Evolutionary conservation across 352 stramenopile genomes (phyloP).

Genomic region (Globisporangium uncinulatum): DNA sequence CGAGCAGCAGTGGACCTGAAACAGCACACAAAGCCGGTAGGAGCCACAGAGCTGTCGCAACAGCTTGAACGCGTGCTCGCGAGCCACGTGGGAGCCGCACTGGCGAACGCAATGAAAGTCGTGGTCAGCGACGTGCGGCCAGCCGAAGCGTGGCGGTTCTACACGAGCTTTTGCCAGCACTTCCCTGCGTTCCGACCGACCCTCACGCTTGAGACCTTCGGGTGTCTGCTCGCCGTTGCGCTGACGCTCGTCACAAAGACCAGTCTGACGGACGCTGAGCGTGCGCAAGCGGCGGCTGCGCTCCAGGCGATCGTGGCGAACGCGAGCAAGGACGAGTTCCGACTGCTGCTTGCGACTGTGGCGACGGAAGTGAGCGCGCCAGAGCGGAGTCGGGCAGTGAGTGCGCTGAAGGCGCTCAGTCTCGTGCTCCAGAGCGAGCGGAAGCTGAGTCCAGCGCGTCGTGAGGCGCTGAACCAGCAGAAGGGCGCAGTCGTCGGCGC

Average conservation of each 20-base stretch:
- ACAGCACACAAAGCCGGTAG: conserved; percentile 13
- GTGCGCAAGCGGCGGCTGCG: conserved; percentile 8
- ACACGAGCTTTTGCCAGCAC: conserved; percentile 41
- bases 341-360: conserved; percentile 53
- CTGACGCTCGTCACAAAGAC: conserved; percentile 21
- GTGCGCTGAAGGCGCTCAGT: conserved; percentile 44
- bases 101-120: conserved; percentile 43
- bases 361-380: conserved; percentile 40
- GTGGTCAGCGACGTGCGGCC: conserved; percentile 17
- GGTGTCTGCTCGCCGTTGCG: conserved; percentile 52
- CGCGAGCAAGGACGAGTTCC: conserved; percentile 68
- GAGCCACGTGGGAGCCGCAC: conserved; percentile 22
- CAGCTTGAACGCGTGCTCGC: conserved; percentile 3
- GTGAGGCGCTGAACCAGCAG: conserved; percentile 37
- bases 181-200: conserved; percentile 40
- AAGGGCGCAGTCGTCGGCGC: conserved; percentile 46
- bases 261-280: not conserved
- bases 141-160: conserved; percentile 44
- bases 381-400: conserved; percentile 35
- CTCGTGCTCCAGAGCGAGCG: conserved; percentile 54
- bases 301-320: conserved; percentile 43
- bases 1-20: conserved; percentile 16
- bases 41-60: conserved; percentile 2
- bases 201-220: conserved; percentile 51
- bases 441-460: conserved; percentile 46